phyloP scores from a whole-genome alignment of 257 asterid species.

The Avicennia marina region DNA sequence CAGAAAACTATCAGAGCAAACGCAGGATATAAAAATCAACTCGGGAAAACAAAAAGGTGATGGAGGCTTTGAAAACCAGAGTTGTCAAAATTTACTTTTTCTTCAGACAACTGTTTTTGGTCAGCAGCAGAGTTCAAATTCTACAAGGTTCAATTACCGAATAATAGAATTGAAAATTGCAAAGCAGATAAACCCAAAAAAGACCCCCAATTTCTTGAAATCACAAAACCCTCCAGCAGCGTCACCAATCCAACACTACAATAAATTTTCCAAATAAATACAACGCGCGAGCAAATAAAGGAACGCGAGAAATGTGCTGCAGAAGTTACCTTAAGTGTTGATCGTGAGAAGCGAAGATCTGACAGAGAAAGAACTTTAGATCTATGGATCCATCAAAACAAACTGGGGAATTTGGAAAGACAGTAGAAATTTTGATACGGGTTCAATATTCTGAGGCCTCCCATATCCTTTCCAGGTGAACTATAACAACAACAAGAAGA shows the following conservation, averaged over 20 bases:
- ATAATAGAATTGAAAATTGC: slow-evolving; percentile 8
- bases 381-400: slow-evolving; percentile 60
- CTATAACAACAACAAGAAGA: slow-evolving; percentile 21
- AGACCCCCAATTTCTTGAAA: slow-evolving; percentile 20
- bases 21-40: slow-evolving; percentile 20
- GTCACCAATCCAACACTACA: slow-evolving; percentile 16
- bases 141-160: slow-evolving; percentile 47
- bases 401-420: slow-evolving; percentile 3
- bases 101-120: slow-evolving; percentile 19
- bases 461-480: slow-evolving; percentile 14
- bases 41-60: slow-evolving; percentile 26
- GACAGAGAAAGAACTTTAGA: slow-evolving; percentile 48
- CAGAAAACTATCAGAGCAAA: slow-evolving; percentile 25
- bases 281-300: neutral
- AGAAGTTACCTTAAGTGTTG: slow-evolving; percentile 37
- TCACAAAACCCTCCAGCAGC: slow-evolving; percentile 28
- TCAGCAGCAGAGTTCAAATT: slow-evolving; percentile 37
- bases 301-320: slow-evolving; percentile 6
- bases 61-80: slow-evolving; percentile 19
- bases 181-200: slow-evolving; percentile 14
- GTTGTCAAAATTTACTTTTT: slow-evolving; percentile 32
- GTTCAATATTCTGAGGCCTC: slow-evolving; percentile 14
- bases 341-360: slow-evolving; percentile 41
- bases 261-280: neutral
- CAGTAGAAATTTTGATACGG: slow-evolving; percentile 16